A percentile compares a stretch with the other conserved stretches of the same genome.
Evolutionary conservation across 192 early-diverging fungal species (phyloP).

Genomic region (Rhizophagus prolifer): DNA sequence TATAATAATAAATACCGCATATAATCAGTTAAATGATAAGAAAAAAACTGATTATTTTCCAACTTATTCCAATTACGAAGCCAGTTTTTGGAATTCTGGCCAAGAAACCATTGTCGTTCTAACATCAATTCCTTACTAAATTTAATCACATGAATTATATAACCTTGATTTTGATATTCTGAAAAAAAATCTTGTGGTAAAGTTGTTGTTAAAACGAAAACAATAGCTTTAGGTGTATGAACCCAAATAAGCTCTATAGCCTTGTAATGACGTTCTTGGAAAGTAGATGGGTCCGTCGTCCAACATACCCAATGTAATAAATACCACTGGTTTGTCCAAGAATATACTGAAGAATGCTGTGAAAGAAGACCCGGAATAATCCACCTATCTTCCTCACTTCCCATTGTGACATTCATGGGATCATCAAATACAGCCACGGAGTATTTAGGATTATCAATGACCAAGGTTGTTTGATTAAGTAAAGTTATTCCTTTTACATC

Average conservation of each 20-base stretch:
- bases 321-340: conserved; percentile 56
- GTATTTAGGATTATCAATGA: neutral
- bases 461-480: conserved; percentile 15
- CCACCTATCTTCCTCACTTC: conserved; percentile 51
- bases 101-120: conserved; percentile 57
- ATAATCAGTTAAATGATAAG: conserved; percentile 56
- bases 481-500: conserved; percentile 52
- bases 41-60: conserved; percentile 51
- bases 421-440: conserved; percentile 3
- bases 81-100: conserved; percentile 54
- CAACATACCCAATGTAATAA: conserved; percentile 59
- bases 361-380: conserved; percentile 51
- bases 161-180: conserved; percentile 53
- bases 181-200: conserved; percentile 49
- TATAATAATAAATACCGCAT: conserved; percentile 51
- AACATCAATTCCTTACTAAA: conserved; percentile 54
- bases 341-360: conserved; percentile 52
- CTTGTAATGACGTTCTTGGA: conserved; percentile 54
- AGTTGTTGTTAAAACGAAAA: conserved; percentile 55
- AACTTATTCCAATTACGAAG: conserved; percentile 52
- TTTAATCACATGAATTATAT: conserved; percentile 54
- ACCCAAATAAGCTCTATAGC: conserved; percentile 59
- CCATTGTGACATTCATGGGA: neutral
- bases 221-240: conserved; percentile 52
- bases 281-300: conserved; percentile 54